Evolutionary conservation across 768 basidiomycete genomes (phyloP).

Genomic region (Panaeolus papilionaceus): DNA sequence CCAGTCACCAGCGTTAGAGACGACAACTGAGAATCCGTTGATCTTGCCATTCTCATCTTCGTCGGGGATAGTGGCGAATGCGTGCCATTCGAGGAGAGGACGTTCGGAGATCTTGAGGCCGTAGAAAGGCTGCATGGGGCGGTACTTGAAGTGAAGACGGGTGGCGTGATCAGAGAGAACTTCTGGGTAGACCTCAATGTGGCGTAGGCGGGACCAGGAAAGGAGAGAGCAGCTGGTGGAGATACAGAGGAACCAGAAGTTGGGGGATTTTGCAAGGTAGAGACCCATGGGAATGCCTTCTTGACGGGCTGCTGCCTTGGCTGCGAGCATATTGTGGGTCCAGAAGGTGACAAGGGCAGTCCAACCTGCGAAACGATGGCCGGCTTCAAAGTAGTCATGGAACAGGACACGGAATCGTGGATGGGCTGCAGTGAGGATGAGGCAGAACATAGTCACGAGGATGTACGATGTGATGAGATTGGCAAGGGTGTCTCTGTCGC

Average conservation of each 20-base stretch:
- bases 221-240: conserved; percentile 49
- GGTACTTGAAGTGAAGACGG: conserved; percentile 59
- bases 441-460: conserved; percentile 49
- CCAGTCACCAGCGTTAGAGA: conserved; percentile 65
- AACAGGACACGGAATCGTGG: conserved; percentile 50
- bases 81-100: conserved; percentile 59
- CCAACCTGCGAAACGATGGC: conserved; percentile 63
- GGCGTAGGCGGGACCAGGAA: conserved; percentile 59
- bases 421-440: conserved; percentile 55
- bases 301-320: conserved; percentile 42
- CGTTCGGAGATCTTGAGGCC: conserved; percentile 39
- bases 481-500: conserved; percentile 36
- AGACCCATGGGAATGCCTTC: conserved; percentile 42
- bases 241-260: conserved; percentile 52
- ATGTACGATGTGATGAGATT: conserved; percentile 48
- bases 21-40: conserved; percentile 56
- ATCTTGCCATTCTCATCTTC: conserved; percentile 39
- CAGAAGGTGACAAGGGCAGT: conserved; percentile 55
- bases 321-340: conserved; percentile 44
- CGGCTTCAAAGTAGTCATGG: conserved; percentile 61
- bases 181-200: conserved; percentile 52
- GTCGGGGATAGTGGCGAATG: conserved; percentile 51
- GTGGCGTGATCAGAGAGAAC: conserved; percentile 60
- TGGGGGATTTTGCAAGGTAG: conserved; percentile 49
- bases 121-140: conserved; percentile 42